Evolutionary conservation across 2,329 filamentous ascomycete genomes (phyloP).

Genomic region (Uncinocarpus reesii): DNA sequence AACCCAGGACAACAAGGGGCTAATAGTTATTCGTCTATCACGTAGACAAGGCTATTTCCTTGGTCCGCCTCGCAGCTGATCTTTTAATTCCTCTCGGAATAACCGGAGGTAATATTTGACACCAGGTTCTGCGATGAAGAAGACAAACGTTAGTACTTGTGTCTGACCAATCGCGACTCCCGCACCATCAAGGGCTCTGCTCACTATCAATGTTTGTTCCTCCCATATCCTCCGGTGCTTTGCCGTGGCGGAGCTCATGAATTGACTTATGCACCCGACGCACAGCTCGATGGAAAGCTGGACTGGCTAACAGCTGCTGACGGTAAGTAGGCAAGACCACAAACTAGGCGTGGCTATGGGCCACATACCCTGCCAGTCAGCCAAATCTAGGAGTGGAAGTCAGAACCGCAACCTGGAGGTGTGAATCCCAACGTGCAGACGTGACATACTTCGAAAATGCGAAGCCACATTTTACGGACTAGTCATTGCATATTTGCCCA

Average conservation of each 20-base stretch:
- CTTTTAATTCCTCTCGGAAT: slow-evolving; percentile 26
- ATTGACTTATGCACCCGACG: slow-evolving; percentile 35
- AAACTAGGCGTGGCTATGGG: slow-evolving; percentile 3
- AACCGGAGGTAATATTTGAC: slow-evolving; percentile 22
- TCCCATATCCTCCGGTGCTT: slow-evolving; percentile 35
- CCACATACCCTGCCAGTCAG: slow-evolving; percentile 30
- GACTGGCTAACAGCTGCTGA: slow-evolving; percentile 34
- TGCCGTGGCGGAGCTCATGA: slow-evolving; percentile 34
- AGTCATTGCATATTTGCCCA: not conserved
- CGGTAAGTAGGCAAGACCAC: slow-evolving; percentile 12
- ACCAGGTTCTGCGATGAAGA: slow-evolving; percentile 14
- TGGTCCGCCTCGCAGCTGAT: slow-evolving; percentile 21
- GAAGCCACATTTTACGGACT: slow-evolving; percentile 19
- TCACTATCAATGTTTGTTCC: slow-evolving; percentile 33
- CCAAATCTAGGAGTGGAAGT: slow-evolving; percentile 25
- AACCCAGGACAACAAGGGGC: too few species aligned
- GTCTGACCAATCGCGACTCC: too few species aligned
- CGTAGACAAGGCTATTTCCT: not conserved
- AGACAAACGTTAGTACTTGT: slow-evolving; percentile 2
- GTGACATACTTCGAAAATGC: slow-evolving; percentile 28
- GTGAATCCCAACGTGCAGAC: not conserved
- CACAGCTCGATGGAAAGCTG: slow-evolving; percentile 36
- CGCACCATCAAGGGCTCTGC: slow-evolving; percentile 14
- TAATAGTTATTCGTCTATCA: not conserved
- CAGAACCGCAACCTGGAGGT: slow-evolving; percentile 13